A percentile compares a stretch with the other conserved stretches of the same genome.
Evolutionary conservation across 345 rosid species (phyloP).

Genomic region (Iberis pinnata): DNA sequence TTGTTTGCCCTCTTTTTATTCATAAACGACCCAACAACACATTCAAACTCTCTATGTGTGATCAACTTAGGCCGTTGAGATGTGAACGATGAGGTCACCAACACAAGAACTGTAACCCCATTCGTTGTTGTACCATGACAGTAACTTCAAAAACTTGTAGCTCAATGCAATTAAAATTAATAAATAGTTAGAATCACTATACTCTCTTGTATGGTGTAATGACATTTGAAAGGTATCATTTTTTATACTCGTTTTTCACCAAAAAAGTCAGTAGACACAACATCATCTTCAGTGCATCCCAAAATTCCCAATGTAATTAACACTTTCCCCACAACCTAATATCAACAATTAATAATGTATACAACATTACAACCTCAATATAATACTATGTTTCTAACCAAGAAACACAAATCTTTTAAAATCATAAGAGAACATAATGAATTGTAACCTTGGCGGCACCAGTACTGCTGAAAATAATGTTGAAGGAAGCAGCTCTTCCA

Average conservation of each 20-base stretch:
- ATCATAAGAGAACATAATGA: neutral
- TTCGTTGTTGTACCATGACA: slow-evolving; percentile 77
- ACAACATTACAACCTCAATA: neutral
- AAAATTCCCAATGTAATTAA: slow-evolving; percentile 67
- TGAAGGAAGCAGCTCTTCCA: slow-evolving; percentile 89
- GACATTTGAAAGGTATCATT: no score
- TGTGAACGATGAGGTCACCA: slow-evolving; percentile 49
- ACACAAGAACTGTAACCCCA: slow-evolving; percentile 81
- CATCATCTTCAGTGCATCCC: slow-evolving; percentile 72
- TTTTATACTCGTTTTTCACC: slow-evolving; percentile 88
- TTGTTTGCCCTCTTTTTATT: neutral
- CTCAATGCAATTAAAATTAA: slow-evolving; percentile 71
- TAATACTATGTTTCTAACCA: no score
- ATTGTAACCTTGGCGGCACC: slow-evolving; percentile 71
- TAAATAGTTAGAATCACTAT: no score
- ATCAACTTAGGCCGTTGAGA: slow-evolving; percentile 28
- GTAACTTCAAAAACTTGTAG: slow-evolving; percentile 46
- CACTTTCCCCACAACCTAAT: slow-evolving; percentile 79
- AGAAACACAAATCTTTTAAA: neutral
- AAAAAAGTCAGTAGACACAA: slow-evolving; percentile 66
- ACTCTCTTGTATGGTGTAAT: no score
- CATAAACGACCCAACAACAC: neutral
- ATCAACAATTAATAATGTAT: neutral
- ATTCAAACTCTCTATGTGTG: slow-evolving; percentile 8
- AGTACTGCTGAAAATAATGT: slow-evolving; percentile 82